phyloP scores from a whole-genome alignment of 495 filamentous ascomycete genomes.

The Trichoderma parareesei region DNA sequence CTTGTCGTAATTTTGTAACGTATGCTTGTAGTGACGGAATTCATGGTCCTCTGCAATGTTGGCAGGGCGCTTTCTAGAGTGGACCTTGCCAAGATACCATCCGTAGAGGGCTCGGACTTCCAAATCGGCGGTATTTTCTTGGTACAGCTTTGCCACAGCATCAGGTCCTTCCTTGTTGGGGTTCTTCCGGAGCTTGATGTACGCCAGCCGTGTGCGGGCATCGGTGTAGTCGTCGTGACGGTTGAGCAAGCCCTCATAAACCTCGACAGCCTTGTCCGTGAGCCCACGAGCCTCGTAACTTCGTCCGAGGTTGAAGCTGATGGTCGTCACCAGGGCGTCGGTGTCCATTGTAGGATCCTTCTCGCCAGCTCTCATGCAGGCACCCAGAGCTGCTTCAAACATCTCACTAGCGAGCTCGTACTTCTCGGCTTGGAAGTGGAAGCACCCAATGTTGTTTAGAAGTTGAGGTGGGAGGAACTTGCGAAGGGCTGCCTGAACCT shows the following conservation, averaged over 20 bases:
- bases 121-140: constrained; percentile 68
- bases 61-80: constrained; percentile 66
- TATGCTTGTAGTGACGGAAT: constrained; percentile 91
- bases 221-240: constrained; percentile 88
- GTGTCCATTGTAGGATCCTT: constrained; percentile 63
- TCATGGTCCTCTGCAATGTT: constrained; percentile 87
- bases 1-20: constrained; percentile 87
- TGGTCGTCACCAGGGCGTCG: constrained; percentile 84
- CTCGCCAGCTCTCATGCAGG: constrained; percentile 70
- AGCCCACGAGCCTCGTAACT: constrained; percentile 82
- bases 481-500: constrained; percentile 51
- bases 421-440: constrained; percentile 81
- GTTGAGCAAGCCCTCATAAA: constrained; percentile 75
- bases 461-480: constrained; percentile 79
- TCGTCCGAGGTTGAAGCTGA: constrained; percentile 94
- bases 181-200: constrained; percentile 76
- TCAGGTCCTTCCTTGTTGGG: constrained; percentile 82
- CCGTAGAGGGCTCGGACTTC: constrained; percentile 89
- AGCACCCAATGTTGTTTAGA: constrained; percentile 94
- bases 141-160: constrained; percentile 69
- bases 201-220: constrained; percentile 76
- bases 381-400: constrained; percentile 79
- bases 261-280: constrained; percentile 71
- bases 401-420: constrained; percentile 70
- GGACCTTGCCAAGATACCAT: constrained; percentile 75